These are phyloP conservation scores for Oxytropis ochrocephala DNA, from an alignment of 306 rosid genomes.

Conservation along the genomic window DNA sequence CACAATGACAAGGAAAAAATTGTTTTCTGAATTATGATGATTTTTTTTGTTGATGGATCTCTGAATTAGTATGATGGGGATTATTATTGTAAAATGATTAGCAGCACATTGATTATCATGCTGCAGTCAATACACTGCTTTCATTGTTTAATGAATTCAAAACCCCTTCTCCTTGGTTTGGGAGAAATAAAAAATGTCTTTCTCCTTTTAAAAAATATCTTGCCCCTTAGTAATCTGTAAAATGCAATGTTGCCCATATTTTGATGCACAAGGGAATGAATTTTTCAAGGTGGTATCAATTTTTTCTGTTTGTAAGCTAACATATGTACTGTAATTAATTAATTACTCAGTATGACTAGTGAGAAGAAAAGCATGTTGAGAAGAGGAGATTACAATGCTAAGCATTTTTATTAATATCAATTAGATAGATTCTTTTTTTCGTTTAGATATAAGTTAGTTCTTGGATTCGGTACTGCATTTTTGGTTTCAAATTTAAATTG, in stretches of 20 bases:
- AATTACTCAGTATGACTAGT: neutral
- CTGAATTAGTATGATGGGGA: constrained; percentile 58
- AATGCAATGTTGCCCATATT: constrained; percentile 48
- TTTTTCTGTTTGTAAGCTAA: neutral
- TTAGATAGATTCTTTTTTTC: neutral
- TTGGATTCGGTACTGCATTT: neutral
- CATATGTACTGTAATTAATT: neutral
- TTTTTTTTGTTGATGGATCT: constrained; percentile 34
- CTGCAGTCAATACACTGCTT: constrained; percentile 25
- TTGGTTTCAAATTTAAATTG: neutral
- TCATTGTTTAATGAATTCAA: constrained; percentile 28
- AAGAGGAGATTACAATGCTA: neutral
- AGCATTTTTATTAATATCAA: neutral
- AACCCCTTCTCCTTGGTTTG: constrained; percentile 33
- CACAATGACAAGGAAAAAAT: constrained; percentile 11
- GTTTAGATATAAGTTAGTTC: neutral
- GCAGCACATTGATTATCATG: constrained; percentile 43
- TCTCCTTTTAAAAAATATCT: constrained; percentile 10
- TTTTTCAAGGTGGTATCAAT: neutral
- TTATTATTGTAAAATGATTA: constrained; percentile 93
- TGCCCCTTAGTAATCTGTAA: constrained; percentile 10
- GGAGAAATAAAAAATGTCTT: constrained; percentile 32
- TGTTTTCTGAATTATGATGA: constrained; percentile 44
- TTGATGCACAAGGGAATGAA: constrained; percentile 31
- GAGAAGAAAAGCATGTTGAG: neutral